Conservation (phyloP, 2,329 filamentous ascomycete species). For the Diaporthe sp. region DNA sequence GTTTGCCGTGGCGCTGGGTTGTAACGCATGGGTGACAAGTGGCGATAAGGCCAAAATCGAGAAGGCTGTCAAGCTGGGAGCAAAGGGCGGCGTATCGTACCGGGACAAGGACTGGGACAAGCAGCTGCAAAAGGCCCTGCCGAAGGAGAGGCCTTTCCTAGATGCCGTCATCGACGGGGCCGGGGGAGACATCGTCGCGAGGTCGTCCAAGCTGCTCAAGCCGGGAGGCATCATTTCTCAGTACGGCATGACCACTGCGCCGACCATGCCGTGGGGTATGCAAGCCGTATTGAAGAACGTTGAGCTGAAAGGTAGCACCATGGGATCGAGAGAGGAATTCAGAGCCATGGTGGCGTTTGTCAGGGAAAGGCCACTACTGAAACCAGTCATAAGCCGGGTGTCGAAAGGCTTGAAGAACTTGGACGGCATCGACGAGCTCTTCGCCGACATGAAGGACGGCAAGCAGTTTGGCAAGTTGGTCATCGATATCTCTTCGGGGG, state of each 20-base stretch:
- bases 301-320: constrained; percentile 87
- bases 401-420: constrained; percentile 81
- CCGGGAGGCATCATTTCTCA: constrained; percentile 84
- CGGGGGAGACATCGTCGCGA: constrained; percentile 84
- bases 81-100: constrained; percentile 85
- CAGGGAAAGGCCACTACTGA: constrained; percentile 73
- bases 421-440: constrained; percentile 83
- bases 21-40: constrained; percentile 85
- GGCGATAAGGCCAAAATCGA: constrained; percentile 81
- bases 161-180: constrained; percentile 94
- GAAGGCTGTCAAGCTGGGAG: constrained; percentile 79
- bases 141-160: constrained; percentile 74
- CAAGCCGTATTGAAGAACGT: constrained; percentile 87
- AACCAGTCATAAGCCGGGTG: constrained; percentile 81
- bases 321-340: constrained; percentile 93
- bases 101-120: constrained; percentile 85
- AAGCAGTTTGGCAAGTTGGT: constrained; percentile 95
- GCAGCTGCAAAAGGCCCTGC: constrained; percentile 73
- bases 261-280: constrained; percentile 91
- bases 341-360: constrained; percentile 92
- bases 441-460: constrained; percentile 88
- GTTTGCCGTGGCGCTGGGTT: constrained; percentile 81
- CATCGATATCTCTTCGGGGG: constrained; percentile 69
- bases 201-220: constrained; percentile 78
- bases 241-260: constrained; percentile 92